Base-by-base conservation (phyloP, 192 early-diverging fungal species). In the Mortierella claussenii region DNA sequence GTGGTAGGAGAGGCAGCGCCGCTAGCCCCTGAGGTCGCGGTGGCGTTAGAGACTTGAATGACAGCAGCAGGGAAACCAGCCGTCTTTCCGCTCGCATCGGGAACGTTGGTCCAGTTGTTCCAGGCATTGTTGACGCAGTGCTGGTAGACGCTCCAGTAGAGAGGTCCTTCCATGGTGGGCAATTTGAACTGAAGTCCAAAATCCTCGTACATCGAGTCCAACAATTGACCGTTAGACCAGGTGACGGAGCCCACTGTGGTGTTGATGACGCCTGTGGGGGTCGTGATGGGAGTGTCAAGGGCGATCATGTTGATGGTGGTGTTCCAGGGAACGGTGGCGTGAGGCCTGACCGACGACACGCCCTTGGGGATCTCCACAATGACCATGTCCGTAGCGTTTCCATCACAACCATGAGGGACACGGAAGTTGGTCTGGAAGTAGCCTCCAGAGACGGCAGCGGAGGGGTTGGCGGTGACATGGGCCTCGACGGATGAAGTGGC, bases 391-490 rank as follows among this genome's bases (percentile, higher is more conserved):
- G 71, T 76, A 26, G 63, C 31, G 52, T 76, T 76, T 20, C 71
- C 71, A 24, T 76, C 64, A 15, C 71, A 76, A 23, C 71, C 71
- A 49, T 76, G 71, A 24, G 71, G 71, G 45, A 76, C 71, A 43
- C 71, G 71, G 64, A 76, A 76, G 58, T 66, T 76, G 52, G 71
- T 53, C 57, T 76, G 71, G 52, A 76, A 61, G 63, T 76, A 76
- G 11, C 57, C 21, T 11, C 58, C 58, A 7, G 71, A 60, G 44
- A 61, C 58, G 30, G 31, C 71, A 43, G 45, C 42, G 15, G 63
- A 66, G 48, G 71, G 71, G 71, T 76, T 76, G 57, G 71, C 58
- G 21, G 71, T 76, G 45, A 76, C 71, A 42, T 76, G 71, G 57
- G 71, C 71, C 50, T 65, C 55, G 23, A 60, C 71, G 9, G 34